Base-by-base conservation (phyloP, 345 rosid genomes). In the Psidium guajava region DNA sequence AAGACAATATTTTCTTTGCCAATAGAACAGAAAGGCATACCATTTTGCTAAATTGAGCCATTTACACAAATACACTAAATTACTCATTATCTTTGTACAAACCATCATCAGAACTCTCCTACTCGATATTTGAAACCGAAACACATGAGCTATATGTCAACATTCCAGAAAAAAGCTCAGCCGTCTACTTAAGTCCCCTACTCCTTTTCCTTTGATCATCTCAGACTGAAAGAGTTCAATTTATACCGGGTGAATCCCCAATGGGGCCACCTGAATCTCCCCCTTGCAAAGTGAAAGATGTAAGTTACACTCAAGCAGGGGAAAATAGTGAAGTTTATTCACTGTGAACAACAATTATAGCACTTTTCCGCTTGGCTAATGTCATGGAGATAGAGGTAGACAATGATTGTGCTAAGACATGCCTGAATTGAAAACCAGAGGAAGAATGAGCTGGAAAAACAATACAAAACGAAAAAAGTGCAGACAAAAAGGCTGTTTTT, bases 291-390 rank as follows among this genome's bases (percentile, higher is more conserved):
- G 36, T 54, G 74, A 28, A 36, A 61, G 27, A 61, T 61, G 74
- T 18, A 28, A 61, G 28, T 61, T 28, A 61, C 42, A 61, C 74
- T 61, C 42, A 15, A 61, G 74, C 74, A 61, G 74, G 74, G 74
- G 74, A 28, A 61, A 27, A 28, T 61, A 61, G 24, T 81, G 18
- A n/a, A 54, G 40, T 81, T 32, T 24, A 91, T 98, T 95, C 89
- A 97, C 99, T 97, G 98, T 54, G 95, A 93, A 87, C 99, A 97
- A 84, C 95, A 98, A 86, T 94, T 95, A 90, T 94, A 97, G 95
- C 98, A 97, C 90, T 93, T 93, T 87, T 95, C 98, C 57, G 99
- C 99, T 89, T 96, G 98, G 82, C 91, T 90, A 83, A 93, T 86
- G 88, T 97, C 99, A 91, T 96, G 93, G 85, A 92, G 95, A 87